A percentile compares a stretch with the other conserved stretches of the same genome.
These are phyloP conservation scores for Termitomyces sp. DNA, from an alignment of 768 basidiomycete genomes.

Conservation along the genomic window DNA sequence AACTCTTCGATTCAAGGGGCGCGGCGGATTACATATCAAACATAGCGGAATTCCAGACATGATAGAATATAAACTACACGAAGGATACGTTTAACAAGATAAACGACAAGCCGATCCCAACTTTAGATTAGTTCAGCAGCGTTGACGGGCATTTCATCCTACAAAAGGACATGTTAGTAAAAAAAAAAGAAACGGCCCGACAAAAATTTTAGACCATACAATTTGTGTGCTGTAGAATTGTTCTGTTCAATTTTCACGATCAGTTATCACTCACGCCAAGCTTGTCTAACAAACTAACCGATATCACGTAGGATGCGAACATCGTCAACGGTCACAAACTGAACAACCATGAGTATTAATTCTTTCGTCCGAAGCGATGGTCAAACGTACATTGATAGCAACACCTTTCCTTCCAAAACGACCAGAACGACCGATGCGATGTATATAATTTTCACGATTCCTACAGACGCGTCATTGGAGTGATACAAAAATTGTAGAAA, in stretches of 20 bases:
- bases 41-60: neutral
- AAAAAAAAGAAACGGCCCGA: slow-evolving; percentile 1
- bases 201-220: slow-evolving; percentile 37
- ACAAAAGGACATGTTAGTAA: slow-evolving; percentile 17
- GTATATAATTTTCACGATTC: slow-evolving; percentile 99
- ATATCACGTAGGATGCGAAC: slow-evolving; percentile 97
- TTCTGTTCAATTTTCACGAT: slow-evolving; percentile 39
- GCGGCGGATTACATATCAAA: neutral
- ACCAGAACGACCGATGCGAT: slow-evolving; percentile 98
- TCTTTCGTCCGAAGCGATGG: neutral
- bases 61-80: slow-evolving; percentile 15
- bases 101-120: neutral
- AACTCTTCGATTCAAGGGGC: neutral
- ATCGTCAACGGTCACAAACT: slow-evolving; percentile 95
- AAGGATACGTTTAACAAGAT: slow-evolving; percentile 13
- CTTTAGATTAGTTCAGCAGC: slow-evolving; percentile 91
- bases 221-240: slow-evolving; percentile 97
- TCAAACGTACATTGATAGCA: slow-evolving; percentile 84
- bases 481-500: neutral
- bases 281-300: slow-evolving; percentile 37
- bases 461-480: slow-evolving; percentile 28
- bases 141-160: slow-evolving; percentile 99
- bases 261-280: slow-evolving; percentile 10
- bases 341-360: slow-evolving; percentile 14
- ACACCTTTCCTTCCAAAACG: slow-evolving; percentile 99